Conservation (phyloP, 192 early-diverging fungal species). For the Backusella westeae region DNA sequence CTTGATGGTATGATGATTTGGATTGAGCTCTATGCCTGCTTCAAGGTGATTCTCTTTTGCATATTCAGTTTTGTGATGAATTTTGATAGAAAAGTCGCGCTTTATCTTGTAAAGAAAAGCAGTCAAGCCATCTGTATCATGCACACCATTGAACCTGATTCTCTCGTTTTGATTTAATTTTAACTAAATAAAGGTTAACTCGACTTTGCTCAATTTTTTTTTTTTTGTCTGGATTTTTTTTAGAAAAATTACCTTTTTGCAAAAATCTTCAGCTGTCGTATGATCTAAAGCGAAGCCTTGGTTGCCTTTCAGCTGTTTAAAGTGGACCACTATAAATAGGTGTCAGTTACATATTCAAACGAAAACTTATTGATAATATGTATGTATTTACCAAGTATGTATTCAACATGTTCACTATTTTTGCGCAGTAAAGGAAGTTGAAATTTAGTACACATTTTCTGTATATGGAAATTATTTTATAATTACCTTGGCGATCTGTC, state of each 20-base stretch:
- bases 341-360: neutral
- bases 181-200: conserved; percentile 7
- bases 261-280: conserved; percentile 24
- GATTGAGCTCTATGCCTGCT: neutral
- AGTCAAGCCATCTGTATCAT: conserved; percentile 30
- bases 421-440: neutral
- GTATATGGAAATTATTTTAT: neutral
- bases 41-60: neutral
- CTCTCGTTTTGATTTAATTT: conserved; percentile 24
- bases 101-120: conserved; percentile 27
- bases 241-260: conserved; percentile 5
- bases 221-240: too few species aligned
- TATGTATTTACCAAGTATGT: neutral
- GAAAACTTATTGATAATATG: neutral
- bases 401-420: neutral
- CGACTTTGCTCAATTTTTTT: too few species aligned
- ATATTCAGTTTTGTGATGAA: conserved; percentile 28
- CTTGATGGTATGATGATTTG: conserved; percentile 25
- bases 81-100: conserved; percentile 34
- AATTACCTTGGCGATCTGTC: conserved; percentile 1
- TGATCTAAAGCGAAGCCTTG: conserved; percentile 30
- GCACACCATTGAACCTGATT: conserved; percentile 30
- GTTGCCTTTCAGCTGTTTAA: conserved; percentile 31
- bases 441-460: neutral
- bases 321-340: conserved; percentile 28